Evolutionary conservation across 2,329 filamentous ascomycete species (phyloP).

Genomic region (Pochonia chlamydosporia): DNA sequence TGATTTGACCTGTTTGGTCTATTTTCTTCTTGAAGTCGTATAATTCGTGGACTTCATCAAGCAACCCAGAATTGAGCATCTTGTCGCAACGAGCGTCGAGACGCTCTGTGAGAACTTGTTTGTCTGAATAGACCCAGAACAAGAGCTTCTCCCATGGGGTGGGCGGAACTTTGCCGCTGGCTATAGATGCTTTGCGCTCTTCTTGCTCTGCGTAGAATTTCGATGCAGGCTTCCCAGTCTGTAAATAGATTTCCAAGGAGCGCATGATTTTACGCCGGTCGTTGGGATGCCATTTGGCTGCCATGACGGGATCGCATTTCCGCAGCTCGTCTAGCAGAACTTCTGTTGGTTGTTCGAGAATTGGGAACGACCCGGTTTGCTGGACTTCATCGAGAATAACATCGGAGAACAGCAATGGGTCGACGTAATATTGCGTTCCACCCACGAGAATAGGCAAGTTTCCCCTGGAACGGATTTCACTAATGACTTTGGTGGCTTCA

Average conservation of each 20-base stretch:
- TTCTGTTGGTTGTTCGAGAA: constrained; percentile 66
- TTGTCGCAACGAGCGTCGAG: constrained; percentile 74
- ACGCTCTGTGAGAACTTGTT: constrained; percentile 60
- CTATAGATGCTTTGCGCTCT: constrained; percentile 26
- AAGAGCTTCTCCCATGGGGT: constrained; percentile 55
- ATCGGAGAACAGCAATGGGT: constrained; percentile 73
- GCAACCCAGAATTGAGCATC: constrained; percentile 62
- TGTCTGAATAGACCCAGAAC: constrained; percentile 81
- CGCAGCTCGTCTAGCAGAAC: constrained; percentile 66
- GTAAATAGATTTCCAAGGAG: constrained; percentile 84
- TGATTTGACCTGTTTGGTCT: constrained; percentile 36
- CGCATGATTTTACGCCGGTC: constrained; percentile 84
- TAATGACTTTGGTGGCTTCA: constrained; percentile 62
- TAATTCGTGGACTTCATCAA: constrained; percentile 43
- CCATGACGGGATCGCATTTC: constrained; percentile 85
- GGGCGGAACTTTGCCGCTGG: constrained; percentile 14
- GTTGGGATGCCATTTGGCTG: constrained; percentile 87
- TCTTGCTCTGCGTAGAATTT: constrained; percentile 80
- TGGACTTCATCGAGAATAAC: constrained; percentile 45
- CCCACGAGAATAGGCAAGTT: constrained; percentile 87
- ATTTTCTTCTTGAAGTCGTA: constrained; percentile 32
- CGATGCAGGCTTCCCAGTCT: constrained; percentile 74
- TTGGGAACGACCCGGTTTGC: constrained; percentile 48
- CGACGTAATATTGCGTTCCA: constrained; percentile 92
- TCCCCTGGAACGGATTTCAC: constrained; percentile 71